phyloP scores from a whole-genome alignment of 768 basidiomycete genomes.

The Mycena amicta region DNA sequence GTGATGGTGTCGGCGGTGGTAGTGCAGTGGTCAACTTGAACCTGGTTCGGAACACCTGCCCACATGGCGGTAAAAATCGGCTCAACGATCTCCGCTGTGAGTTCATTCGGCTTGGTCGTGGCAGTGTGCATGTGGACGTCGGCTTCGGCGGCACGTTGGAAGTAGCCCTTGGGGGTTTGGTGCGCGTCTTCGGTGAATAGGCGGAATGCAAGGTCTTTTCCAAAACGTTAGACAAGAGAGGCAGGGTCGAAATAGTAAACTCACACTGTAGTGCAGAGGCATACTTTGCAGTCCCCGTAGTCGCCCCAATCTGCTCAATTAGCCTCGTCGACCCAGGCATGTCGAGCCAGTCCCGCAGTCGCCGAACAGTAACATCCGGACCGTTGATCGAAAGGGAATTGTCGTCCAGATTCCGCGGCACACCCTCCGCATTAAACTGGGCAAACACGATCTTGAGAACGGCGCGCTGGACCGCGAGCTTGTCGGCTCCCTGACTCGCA shows the following conservation, averaged over 20 bases:
- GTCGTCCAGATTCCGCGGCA: constrained; percentile 11
- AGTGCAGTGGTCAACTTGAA: not conserved
- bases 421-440: constrained; percentile 22
- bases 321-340: constrained; percentile 14
- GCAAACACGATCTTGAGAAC: constrained; percentile 20
- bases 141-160: constrained; percentile 16
- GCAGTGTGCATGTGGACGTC: constrained; percentile 21
- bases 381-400: constrained; percentile 16
- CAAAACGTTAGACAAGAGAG: not conserved
- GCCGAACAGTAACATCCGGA: not conserved
- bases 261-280: constrained; percentile 18
- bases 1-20: constrained; percentile 12
- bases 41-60: not conserved
- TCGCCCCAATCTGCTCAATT: constrained; percentile 11
- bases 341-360: constrained; percentile 1
- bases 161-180: constrained; percentile 19
- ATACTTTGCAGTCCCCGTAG: constrained; percentile 5
- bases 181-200: constrained; percentile 18
- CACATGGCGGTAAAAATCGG: constrained; percentile 19
- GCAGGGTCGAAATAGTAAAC: not conserved
- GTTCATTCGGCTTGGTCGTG: constrained; percentile 5
- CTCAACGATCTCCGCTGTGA: constrained; percentile 5
- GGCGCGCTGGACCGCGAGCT: constrained; percentile 14
- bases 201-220: constrained; percentile 16
- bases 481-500: not conserved